These are phyloP conservation scores for Tetrahymena thermophila DNA, from an alignment of 73 alveolate species.

Conservation along the genomic window DNA sequence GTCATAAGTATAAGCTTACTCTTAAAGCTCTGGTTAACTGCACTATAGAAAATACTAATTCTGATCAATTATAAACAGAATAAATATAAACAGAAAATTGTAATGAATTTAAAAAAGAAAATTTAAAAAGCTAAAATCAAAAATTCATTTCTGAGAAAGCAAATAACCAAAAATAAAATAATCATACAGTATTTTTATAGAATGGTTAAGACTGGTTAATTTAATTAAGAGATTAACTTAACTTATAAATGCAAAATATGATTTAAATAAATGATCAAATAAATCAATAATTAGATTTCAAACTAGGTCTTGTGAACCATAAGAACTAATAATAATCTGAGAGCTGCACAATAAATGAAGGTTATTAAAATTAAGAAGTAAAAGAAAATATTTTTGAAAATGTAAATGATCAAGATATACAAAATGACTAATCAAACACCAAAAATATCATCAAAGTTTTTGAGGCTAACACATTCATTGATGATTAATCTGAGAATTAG, in stretches of 20 bases:
- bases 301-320: background rate
- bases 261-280: background rate
- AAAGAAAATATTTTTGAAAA: background rate
- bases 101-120: background rate
- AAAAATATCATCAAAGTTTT: background rate
- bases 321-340: background rate
- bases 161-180: too few relatives aligned
- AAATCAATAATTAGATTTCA: background rate
- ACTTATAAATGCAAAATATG: background rate
- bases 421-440: background rate
- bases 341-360: background rate
- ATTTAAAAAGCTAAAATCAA: background rate
- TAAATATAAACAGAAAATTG: background rate
- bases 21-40: background rate
- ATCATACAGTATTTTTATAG: background rate
- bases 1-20: background rate
- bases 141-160: background rate
- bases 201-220: background rate
- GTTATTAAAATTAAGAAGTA: background rate
- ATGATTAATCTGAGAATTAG: background rate
- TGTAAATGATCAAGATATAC: background rate
- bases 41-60: background rate
- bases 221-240: background rate
- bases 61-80: background rate
- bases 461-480: background rate